Conservation (phyloP, 73 alveolate species). For the Paramecium sexaurelia region DNA sequence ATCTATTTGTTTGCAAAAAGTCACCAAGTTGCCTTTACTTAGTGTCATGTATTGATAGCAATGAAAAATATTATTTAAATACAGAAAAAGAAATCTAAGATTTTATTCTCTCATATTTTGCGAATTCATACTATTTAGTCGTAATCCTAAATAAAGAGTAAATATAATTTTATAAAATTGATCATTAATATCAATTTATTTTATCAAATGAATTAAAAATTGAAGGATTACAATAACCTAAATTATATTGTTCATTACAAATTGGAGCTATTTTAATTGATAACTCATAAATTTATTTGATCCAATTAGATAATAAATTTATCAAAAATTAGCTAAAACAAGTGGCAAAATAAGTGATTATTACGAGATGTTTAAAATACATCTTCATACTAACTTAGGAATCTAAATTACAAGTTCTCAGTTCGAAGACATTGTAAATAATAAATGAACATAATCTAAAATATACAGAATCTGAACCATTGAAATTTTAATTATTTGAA, state of each 20-base stretch:
- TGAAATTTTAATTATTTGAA: background rate
- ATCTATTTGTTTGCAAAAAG: background rate
- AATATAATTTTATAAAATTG: background rate
- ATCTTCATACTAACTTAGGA: background rate
- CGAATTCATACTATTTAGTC: background rate
- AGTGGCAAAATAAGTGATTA: background rate
- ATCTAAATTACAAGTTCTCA: background rate
- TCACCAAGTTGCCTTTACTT: background rate
- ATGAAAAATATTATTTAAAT: background rate
- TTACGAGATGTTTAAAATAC: background rate
- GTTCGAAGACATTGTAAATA: background rate
- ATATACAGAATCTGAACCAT: background rate
- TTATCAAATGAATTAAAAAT: background rate
- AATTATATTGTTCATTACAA: background rate
- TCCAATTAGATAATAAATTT: background rate
- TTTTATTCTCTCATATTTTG: background rate
- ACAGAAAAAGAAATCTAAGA: background rate
- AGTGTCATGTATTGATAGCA: background rate
- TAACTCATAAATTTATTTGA: background rate
- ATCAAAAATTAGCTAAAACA: background rate
- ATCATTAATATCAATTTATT: background rate
- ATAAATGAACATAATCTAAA: slow-evolving; percentile 22
- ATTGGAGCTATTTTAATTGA: background rate
- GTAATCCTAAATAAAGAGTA: background rate
- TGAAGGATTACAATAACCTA: background rate